These are phyloP conservation scores for Cenchrus fungigraminus DNA, from an alignment of 176 grass and related monocot species.

Conservation along the genomic window DNA sequence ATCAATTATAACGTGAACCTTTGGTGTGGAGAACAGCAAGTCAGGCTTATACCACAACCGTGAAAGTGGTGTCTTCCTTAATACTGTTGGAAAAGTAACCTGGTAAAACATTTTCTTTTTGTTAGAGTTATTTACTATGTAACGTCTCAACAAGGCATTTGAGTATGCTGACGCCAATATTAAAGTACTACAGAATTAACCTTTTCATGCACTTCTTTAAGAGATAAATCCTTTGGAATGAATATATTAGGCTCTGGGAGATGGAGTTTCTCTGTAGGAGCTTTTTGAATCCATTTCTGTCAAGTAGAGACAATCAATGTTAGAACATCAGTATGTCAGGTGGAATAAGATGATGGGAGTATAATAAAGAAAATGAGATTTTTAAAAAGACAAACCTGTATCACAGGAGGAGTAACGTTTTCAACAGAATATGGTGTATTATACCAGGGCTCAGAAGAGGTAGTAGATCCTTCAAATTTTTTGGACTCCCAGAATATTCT, in stretches of 20 bases:
- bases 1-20: constrained; percentile 80
- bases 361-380: constrained; percentile 3
- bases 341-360: neutral
- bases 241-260: constrained; percentile 91
- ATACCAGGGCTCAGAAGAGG: constrained; percentile 89
- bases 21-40: constrained; percentile 74
- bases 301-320: constrained; percentile 40
- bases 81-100: constrained; percentile 69
- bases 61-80: constrained; percentile 77
- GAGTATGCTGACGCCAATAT: neutral
- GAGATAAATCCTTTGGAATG: constrained; percentile 82
- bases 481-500: constrained; percentile 92
- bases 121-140: constrained; percentile 26
- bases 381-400: constrained; percentile 62
- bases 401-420: constrained; percentile 65
- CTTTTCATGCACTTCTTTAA: constrained; percentile 79
- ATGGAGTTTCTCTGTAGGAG: constrained; percentile 78
- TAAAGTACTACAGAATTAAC: constrained; percentile 38
- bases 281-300: constrained; percentile 86
- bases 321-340: neutral
- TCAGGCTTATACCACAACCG: constrained; percentile 93
- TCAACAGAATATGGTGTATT: constrained; percentile 69
- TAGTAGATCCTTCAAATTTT: constrained; percentile 77
- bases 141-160: constrained; percentile 13
- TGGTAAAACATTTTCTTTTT: constrained; percentile 39